Percentiles rank a stretch among this genome's conserved stretches.
Evolutionary conservation across 768 basidiomycete genomes (phyloP).

Genomic region (Naganishia kalamii): DNA sequence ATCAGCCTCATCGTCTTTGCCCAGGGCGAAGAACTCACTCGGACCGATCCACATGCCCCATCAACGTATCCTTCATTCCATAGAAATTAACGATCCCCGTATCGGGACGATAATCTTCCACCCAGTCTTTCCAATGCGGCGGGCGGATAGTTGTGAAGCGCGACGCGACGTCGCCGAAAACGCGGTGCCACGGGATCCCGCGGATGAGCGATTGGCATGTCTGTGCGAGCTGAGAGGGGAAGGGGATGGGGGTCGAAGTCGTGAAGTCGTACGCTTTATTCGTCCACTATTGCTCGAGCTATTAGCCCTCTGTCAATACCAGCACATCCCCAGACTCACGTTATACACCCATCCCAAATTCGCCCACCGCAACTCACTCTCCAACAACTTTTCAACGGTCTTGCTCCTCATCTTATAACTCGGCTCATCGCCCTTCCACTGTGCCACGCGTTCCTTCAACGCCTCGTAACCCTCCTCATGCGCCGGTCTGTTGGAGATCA

Average conservation of each 20-base stretch:
- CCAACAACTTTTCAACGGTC: slow-evolving; percentile 53
- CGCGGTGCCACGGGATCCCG: slow-evolving; percentile 62
- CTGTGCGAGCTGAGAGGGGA: slow-evolving; percentile 56
- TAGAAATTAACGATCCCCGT: slow-evolving; percentile 97
- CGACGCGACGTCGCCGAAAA: slow-evolving; percentile 50
- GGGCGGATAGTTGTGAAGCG: slow-evolving; percentile 37
- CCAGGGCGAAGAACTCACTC: slow-evolving; percentile 49
- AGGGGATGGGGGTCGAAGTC: slow-evolving; percentile 56
- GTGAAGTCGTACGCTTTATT: slow-evolving; percentile 90
- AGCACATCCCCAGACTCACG: slow-evolving; percentile 30
- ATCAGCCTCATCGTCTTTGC: not conserved
- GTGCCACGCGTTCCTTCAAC: slow-evolving; percentile 58
- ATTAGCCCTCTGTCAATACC: not conserved
- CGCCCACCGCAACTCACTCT: slow-evolving; percentile 82
- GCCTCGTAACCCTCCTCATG: slow-evolving; percentile 54
- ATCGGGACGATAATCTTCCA: slow-evolving; percentile 78
- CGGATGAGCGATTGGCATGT: slow-evolving; percentile 62
- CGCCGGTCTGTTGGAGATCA: slow-evolving; percentile 68
- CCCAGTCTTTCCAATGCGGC: slow-evolving; percentile 66
- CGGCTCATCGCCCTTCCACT: slow-evolving; percentile 54
- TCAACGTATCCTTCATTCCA: slow-evolving; percentile 81
- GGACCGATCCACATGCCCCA: slow-evolving; percentile 96
- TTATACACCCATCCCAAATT: slow-evolving; percentile 93
- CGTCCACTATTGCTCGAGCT: slow-evolving; percentile 61
- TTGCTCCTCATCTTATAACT: slow-evolving; percentile 57